These are phyloP conservation scores for Arthrocladium fulminans DNA, from an alignment of 2,329 filamentous ascomycete species.

Conservation along the genomic window DNA sequence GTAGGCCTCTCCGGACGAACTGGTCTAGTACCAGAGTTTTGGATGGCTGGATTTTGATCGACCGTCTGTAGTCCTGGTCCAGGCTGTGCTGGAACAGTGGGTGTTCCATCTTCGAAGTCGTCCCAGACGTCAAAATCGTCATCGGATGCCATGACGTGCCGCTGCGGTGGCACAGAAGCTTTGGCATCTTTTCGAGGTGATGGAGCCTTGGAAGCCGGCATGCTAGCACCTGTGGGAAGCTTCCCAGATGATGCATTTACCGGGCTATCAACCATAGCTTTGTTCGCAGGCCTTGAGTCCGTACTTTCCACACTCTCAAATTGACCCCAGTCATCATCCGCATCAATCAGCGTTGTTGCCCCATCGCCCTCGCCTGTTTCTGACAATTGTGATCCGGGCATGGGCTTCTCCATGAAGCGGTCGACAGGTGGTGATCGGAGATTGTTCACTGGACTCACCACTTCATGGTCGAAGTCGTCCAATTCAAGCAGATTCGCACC, in stretches of 20 bases:
- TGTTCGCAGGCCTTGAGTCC: conserved; percentile 10
- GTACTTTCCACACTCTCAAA: conserved; percentile 31
- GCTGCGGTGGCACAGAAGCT: background rate
- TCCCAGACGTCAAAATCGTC: conserved; percentile 45
- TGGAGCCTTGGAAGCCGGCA: background rate
- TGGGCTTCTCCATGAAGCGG: background rate
- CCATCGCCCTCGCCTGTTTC: background rate
- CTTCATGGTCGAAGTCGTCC: background rate
- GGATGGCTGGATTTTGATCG: conserved; percentile 10
- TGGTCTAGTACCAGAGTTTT: background rate
- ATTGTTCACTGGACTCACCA: background rate
- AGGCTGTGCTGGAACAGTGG: conserved; percentile 9
- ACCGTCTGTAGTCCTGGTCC: conserved; percentile 11
- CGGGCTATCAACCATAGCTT: background rate
- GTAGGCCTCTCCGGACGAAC: conserved; percentile 51
- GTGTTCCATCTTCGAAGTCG: conserved; percentile 40
- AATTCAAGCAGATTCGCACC: conserved; percentile 3
- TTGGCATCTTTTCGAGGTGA: background rate
- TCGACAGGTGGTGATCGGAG: background rate
- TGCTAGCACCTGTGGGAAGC: background rate
- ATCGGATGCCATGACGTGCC: background rate
- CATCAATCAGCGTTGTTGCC: conserved; percentile 12
- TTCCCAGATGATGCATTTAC: background rate
- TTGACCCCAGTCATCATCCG: conserved; percentile 39
- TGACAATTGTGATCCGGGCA: background rate